Percentiles rank a stretch among this genome's conserved stretches.
Conservation (phyloP, 208 protist genomes). For the Trypanosoma conorhini region DNA sequence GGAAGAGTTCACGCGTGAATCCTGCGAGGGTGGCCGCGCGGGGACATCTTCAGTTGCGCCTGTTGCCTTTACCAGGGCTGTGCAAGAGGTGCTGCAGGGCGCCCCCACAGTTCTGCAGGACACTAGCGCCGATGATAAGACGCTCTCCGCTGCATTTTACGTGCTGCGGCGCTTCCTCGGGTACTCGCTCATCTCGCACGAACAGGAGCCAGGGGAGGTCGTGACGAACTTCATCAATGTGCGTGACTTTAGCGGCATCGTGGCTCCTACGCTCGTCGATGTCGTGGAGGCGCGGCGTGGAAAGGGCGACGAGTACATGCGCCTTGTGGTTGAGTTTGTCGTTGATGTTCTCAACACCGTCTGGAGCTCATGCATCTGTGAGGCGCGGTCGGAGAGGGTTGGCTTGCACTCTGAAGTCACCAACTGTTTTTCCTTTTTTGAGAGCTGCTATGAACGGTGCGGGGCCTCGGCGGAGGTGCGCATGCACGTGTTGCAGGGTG, state of each 20-base stretch:
- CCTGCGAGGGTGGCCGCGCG: constrained; percentile 27
- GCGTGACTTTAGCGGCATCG: constrained; percentile 45
- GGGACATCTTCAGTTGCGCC: not conserved
- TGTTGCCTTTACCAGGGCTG: constrained; percentile 15
- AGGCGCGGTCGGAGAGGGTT: constrained; percentile 25
- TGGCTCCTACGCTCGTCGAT: constrained; percentile 59
- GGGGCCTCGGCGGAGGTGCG: constrained; percentile 40
- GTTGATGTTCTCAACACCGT: constrained; percentile 45
- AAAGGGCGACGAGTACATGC: constrained; percentile 63
- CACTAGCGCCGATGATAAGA: constrained; percentile 37
- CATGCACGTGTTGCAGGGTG: constrained; percentile 72
- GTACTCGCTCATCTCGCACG: constrained; percentile 73
- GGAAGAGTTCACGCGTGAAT: constrained; percentile 66
- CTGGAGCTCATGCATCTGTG: constrained; percentile 42
- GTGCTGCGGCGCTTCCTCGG: constrained; percentile 61
- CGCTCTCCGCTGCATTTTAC: constrained; percentile 51
- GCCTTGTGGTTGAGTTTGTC: constrained; percentile 52
- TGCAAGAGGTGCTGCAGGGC: constrained; percentile 54
- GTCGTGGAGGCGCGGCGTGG: constrained; percentile 42
- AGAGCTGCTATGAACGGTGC: constrained; percentile 38
- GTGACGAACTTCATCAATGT: constrained; percentile 68
- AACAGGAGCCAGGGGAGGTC: constrained; percentile 17
- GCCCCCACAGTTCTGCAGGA: constrained; percentile 45
- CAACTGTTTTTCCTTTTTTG: constrained; percentile 61
- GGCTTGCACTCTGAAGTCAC: constrained; percentile 33